Evolutionary conservation across 2,329 filamentous ascomycete genomes (phyloP).

Genomic region (Elsinoe arachidis): DNA sequence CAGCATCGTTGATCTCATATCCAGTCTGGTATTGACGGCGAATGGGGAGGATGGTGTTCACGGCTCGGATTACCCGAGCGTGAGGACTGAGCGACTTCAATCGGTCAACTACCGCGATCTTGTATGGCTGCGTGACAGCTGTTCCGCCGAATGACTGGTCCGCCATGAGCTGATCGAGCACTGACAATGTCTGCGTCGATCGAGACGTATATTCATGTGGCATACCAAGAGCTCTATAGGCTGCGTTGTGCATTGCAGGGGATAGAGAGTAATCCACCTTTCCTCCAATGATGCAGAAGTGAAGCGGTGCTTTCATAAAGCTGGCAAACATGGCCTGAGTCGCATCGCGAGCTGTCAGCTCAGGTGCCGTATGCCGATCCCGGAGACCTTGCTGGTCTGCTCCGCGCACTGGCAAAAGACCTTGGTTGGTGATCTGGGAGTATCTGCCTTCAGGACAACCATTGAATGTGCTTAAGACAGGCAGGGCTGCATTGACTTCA

Average conservation of each 20-base stretch:
- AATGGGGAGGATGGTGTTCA: constrained; percentile 68
- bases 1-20: constrained; percentile 37
- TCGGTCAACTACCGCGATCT: constrained; percentile 58
- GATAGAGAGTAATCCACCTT: constrained; percentile 65
- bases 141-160: constrained; percentile 63
- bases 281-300: constrained; percentile 66
- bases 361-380: constrained; percentile 23
- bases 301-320: constrained; percentile 60
- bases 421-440: constrained; percentile 58
- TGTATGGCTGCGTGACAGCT: constrained; percentile 65
- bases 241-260: constrained; percentile 68
- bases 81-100: constrained; percentile 61
- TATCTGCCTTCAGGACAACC: constrained; percentile 53
- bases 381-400: background rate
- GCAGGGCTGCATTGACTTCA: constrained; percentile 12
- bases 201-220: constrained; percentile 59
- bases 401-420: constrained; percentile 49
- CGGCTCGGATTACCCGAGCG: constrained; percentile 64
- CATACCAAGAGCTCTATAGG: constrained; percentile 58
- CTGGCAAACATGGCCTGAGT: constrained; percentile 58
- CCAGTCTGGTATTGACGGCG: constrained; percentile 38
- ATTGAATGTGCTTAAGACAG: constrained; percentile 52
- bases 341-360: constrained; percentile 54
- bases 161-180: constrained; percentile 54
- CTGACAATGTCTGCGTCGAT: constrained; percentile 53